phyloP scores from a whole-genome alignment of 2,329 filamentous ascomycete species.

The Trichoderma asperellum region DNA sequence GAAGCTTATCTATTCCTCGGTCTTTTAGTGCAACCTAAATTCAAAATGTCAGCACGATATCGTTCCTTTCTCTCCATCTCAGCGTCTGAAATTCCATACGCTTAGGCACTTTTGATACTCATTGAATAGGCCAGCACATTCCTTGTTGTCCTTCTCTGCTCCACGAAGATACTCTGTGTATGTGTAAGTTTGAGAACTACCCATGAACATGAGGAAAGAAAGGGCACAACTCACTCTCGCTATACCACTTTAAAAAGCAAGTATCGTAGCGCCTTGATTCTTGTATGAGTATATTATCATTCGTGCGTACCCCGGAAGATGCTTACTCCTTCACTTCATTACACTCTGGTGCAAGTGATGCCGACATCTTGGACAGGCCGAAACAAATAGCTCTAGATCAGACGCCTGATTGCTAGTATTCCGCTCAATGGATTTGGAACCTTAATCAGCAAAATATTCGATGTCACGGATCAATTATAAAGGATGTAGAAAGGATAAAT shows the following conservation, averaged over 20 bases:
- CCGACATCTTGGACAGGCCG: constrained; percentile 68
- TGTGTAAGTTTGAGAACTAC: constrained; percentile 1
- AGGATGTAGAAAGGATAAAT: not conserved
- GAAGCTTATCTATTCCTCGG: constrained; percentile 87
- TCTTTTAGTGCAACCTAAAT: constrained; percentile 80
- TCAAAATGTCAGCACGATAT: not conserved
- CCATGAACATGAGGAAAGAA: constrained; percentile 28
- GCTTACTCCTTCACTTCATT: constrained; percentile 93
- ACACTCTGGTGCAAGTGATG: constrained; percentile 91
- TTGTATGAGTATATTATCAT: not conserved
- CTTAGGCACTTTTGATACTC: constrained; percentile 86
- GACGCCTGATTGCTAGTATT: not conserved
- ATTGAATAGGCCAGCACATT: constrained; percentile 84
- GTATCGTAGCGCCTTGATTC: constrained; percentile 81
- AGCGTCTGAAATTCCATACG: constrained; percentile 51
- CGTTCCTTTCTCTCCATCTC: not conserved
- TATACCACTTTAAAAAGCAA: constrained; percentile 99
- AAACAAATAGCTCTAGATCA: not conserved
- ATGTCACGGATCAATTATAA: not conserved
- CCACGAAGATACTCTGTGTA: constrained; percentile 83
- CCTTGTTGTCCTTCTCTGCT: constrained; percentile 76
- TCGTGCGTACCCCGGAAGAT: not conserved
- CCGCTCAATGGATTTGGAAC: not conserved
- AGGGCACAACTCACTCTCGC: constrained; percentile 73
- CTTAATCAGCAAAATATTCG: not conserved